Base-by-base conservation (phyloP, 345 rosid genomes). In the Luvunga scandens region DNA sequence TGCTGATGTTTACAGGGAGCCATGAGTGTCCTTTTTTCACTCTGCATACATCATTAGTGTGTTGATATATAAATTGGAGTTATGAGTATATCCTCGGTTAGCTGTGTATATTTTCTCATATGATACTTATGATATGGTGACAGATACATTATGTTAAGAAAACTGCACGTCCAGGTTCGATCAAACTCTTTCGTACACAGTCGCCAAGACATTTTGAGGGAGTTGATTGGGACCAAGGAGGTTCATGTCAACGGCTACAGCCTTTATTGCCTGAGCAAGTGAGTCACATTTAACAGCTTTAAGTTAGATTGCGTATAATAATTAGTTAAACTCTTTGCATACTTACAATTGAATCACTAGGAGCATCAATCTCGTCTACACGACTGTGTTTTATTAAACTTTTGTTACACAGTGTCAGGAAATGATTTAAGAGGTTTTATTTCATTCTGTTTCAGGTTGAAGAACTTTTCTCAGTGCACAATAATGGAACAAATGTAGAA, bases 121-220 rank as follows among this genome's bases (percentile, higher is more conserved):
- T 39, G 45, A 50, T 33, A 72, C 5, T 22, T 75, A 4, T 59
- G 19, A 3, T 78, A 3, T 19, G 42, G 16, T 66, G 22, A 36
- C 57, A 94, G 99, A 82, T 88, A 59, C 71, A 18, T 2, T 84
- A 83, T 83, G 87, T 84, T 69, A 89, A 78, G 85, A 87, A 83
- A 79, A 86, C 79, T 68, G 83, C 84, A 79, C 86, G 74, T 71
- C 84, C 83, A 0, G 85, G 87, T 22, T 82, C 88, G 4, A 85
- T 92, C 60, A 88, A 84, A 68, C 77, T 92, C 85, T 93, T 94
- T 74, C 86, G 95, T 34, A 87, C 97, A 8, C 97, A 91, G 83
- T 94, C 98, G 61, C 97, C 99, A 0, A 86, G 99, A 80, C 99
- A 95, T 86, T 95, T 95, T 83, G 99, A 96, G 87, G 95, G 99